Percentiles rank a stretch among this genome's conserved stretches.
phyloP scores from a whole-genome alignment of 805 yeast genomes.

The Tanozyma kutaoensis region DNA sequence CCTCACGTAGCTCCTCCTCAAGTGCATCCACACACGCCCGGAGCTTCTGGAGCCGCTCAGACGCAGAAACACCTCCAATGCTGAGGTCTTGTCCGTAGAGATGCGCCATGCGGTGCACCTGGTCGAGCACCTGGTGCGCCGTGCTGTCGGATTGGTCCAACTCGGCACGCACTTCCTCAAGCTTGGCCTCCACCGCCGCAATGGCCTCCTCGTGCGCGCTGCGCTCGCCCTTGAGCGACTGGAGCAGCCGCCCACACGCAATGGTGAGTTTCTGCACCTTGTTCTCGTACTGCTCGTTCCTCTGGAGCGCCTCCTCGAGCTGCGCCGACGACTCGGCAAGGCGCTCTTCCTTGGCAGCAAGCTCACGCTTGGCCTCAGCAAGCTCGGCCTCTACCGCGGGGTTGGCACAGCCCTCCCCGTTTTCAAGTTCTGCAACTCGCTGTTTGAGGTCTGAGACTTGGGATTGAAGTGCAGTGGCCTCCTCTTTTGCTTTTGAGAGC shows the following conservation, averaged over 20 bases:
- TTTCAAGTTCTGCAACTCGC: slow-evolving; percentile 3
- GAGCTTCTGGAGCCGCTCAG: background rate
- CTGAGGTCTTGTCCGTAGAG: background rate
- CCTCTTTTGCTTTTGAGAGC: slow-evolving; percentile 1
- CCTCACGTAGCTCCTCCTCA: too few species aligned
- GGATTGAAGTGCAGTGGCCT: slow-evolving; percentile 1
- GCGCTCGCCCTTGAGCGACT: too few species aligned
- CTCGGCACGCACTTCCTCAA: background rate
- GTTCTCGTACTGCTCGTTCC: too few species aligned
- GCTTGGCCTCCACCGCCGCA: background rate
- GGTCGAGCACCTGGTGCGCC: background rate
- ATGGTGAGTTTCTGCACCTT: too few species aligned
- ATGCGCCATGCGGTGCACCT: background rate
- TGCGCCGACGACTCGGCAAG: too few species aligned
- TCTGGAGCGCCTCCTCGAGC: too few species aligned
- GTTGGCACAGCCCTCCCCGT: too few species aligned
- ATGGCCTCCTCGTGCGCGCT: too few species aligned
- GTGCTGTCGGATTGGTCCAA: background rate
- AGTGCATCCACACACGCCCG: too few species aligned
- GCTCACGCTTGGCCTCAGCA: slow-evolving; percentile 5
- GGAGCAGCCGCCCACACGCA: too few species aligned
- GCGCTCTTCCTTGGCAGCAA: background rate
- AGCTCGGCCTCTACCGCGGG: slow-evolving; percentile 2
- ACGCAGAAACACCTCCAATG: background rate
- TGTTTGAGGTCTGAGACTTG: slow-evolving; percentile 1